A percentile compares a stretch with the other conserved stretches of the same genome.
Evolutionary conservation across 495 filamentous ascomycete species (phyloP).

Genomic region (Trichoderma reesei): DNA sequence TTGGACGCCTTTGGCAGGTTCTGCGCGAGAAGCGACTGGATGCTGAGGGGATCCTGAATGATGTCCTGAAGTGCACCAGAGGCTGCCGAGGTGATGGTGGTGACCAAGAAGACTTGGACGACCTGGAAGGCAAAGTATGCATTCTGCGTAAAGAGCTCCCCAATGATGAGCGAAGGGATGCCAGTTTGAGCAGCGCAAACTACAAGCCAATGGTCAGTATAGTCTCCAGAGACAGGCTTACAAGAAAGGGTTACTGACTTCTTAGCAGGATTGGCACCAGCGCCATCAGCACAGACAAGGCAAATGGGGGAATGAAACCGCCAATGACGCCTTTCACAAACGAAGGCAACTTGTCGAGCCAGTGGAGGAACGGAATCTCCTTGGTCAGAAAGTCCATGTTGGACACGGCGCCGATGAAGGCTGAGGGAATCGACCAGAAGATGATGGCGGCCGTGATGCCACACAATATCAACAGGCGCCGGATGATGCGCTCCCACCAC

Average conservation of each 20-base stretch:
- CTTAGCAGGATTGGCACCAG: conserved; percentile 69
- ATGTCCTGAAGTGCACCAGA: conserved; percentile 53
- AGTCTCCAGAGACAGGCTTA: neutral
- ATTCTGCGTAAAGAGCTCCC: conserved; percentile 73
- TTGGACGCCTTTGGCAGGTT: conserved; percentile 75
- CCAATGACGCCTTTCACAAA: conserved; percentile 64
- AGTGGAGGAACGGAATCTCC: conserved; percentile 53
- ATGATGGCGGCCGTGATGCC: conserved; percentile 62
- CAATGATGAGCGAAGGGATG: conserved; percentile 54
- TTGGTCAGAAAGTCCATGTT: conserved; percentile 61
- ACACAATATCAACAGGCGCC: conserved; percentile 51
- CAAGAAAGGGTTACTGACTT: conserved; percentile 33
- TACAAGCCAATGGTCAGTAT: conserved; percentile 16
- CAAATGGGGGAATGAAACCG: conserved; percentile 64
- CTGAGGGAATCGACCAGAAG: conserved; percentile 86
- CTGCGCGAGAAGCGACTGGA: conserved; percentile 53
- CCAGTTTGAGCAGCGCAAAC: conserved; percentile 64
- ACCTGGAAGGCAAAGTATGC: conserved; percentile 85
- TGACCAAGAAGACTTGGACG: conserved; percentile 81
- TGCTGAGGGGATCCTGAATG: conserved; percentile 48
- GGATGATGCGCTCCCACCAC: conserved; percentile 70
- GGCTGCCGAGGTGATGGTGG: conserved; percentile 62
- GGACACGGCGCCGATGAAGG: conserved; percentile 66
- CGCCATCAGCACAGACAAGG: conserved; percentile 71
- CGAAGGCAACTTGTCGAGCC: conserved; percentile 55